Base-by-base conservation (phyloP, 2,329 filamentous ascomycete species). In the Chlorencoelia australis region DNA sequence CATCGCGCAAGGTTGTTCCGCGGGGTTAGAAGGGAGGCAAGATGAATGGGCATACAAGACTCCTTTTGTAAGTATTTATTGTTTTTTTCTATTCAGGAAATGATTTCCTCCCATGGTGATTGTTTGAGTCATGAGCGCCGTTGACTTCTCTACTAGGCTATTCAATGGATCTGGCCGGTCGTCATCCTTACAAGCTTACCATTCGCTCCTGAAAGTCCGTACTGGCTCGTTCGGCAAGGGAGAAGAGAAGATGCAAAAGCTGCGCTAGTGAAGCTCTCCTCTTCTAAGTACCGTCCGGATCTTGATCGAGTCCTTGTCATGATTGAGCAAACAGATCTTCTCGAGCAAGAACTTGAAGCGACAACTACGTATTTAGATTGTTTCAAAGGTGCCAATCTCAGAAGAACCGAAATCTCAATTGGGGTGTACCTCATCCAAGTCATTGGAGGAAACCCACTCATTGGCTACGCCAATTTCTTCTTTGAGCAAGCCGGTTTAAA, bases 391-490 rank as follows among this genome's bases (percentile, higher is more conserved):
- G 47, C 63, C 19, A 66, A 76, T 46, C 56, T 67, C 1, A 62
- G 67, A n/a, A 59, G 71, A 13, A 68, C 58, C 65, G 72, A 42
- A 71, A 73, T 18, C 49, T 67, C 42, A 70, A 73, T 51, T 42
- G 63, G 63, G 60, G 66, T 75, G 14, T 77, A 74, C 53, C 65
- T 68, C 2, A 65, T 71, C 19, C 73, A 76, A 56, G 75, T 76
- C 46, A 58, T 78, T n/a, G 69, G 71, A 4, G 73, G 73, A 43
- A 77, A 76, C 47, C 60, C 76, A 30, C 73, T 78, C 41, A 73
- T 74, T 48, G 76, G 76, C 47, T 73, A 78, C 51, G 71, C 73
- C 14, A 67, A 71, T 21, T 77, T 67, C 51, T 78, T 78, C 56
- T 79, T 78, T 49, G 52, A 20, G 53, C 37, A 59, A 5, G 62